Conservation (phyloP, 768 basidiomycete genomes). For the Coprinopsis cinerea region DNA sequence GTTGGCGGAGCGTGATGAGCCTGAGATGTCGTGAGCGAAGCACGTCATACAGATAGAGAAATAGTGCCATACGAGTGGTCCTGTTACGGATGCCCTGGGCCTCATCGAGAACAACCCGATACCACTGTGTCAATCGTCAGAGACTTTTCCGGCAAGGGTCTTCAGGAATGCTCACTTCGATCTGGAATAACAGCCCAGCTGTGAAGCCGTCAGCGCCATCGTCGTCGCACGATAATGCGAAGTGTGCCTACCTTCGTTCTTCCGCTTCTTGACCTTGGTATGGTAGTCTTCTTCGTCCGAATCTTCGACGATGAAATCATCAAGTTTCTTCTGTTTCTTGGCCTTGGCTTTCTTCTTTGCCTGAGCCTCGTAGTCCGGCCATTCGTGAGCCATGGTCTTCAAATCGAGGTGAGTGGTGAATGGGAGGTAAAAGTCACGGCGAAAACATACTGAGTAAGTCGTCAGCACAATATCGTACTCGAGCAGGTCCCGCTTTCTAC, state of each 20-base stretch:
- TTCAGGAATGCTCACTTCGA: slow-evolving; percentile 30
- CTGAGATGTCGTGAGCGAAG: slow-evolving; percentile 20
- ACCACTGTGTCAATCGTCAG: slow-evolving; percentile 30
- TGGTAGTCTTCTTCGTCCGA: slow-evolving; percentile 28
- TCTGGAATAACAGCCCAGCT: slow-evolving; percentile 46
- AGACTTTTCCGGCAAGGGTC: background rate
- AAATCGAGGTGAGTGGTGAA: background rate
- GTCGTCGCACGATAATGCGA: background rate
- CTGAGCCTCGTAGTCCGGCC: slow-evolving; percentile 49
- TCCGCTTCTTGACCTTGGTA: slow-evolving; percentile 23
- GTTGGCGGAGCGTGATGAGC: slow-evolving; percentile 48
- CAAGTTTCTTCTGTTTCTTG: slow-evolving; percentile 23
- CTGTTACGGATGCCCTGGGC: slow-evolving; percentile 50
- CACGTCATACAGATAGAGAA: background rate
- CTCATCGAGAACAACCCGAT: slow-evolving; percentile 50
- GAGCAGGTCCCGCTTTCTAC: slow-evolving; percentile 40
- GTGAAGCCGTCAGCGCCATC: background rate
- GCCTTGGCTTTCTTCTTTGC: slow-evolving; percentile 40
- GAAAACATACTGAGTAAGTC: slow-evolving; percentile 34
- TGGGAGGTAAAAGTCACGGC: background rate
- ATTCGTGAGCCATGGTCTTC: slow-evolving; percentile 53
- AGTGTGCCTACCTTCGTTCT: slow-evolving; percentile 25
- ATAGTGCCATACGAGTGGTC: slow-evolving; percentile 34
- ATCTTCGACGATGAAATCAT: slow-evolving; percentile 31
- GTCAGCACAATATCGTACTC: slow-evolving; percentile 62